phyloP scores from a whole-genome alignment of 441 rosid genomes.

The Aleurites moluccanus region DNA sequence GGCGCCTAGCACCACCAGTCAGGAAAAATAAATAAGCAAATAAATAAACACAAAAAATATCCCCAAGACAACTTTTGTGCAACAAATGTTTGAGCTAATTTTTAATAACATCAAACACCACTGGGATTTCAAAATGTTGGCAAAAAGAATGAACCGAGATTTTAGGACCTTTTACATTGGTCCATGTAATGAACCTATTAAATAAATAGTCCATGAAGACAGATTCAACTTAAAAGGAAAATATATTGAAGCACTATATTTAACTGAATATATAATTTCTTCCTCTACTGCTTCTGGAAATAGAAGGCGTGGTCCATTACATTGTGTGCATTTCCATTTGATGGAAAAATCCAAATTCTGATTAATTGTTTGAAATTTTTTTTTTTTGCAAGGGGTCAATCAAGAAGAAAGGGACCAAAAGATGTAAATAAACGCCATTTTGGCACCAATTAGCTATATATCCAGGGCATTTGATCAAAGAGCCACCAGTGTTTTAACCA shows the following conservation, averaged over 20 bases:
- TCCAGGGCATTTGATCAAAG: not conserved
- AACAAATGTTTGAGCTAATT: conserved; percentile 12
- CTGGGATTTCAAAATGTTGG: not conserved
- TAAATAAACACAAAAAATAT: not conserved
- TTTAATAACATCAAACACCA: not conserved
- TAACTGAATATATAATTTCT: conserved; percentile 3
- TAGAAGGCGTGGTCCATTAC: not conserved
- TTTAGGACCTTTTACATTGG: not conserved
- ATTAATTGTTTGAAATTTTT: not conserved
- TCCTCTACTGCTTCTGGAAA: not conserved
- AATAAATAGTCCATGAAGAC: not conserved
- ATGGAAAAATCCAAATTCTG: not conserved
- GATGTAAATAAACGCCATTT: not conserved
- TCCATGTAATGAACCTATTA: not conserved
- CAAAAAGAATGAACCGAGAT: not conserved
- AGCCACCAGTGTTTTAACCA: conserved; percentile 11
- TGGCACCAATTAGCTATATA: not conserved
- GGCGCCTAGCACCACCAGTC: conserved; percentile 63
- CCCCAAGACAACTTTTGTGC: not conserved
- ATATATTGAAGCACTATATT: not conserved
- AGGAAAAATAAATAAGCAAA: conserved; percentile 6
- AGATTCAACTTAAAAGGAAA: not conserved
- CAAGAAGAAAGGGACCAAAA: not conserved
- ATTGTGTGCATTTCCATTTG: not conserved
- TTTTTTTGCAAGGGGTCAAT: not conserved